Percentiles rank a stretch among this genome's conserved stretches.
phyloP scores from a whole-genome alignment of 139 green algal genomes.

The Closterium sp. region DNA sequence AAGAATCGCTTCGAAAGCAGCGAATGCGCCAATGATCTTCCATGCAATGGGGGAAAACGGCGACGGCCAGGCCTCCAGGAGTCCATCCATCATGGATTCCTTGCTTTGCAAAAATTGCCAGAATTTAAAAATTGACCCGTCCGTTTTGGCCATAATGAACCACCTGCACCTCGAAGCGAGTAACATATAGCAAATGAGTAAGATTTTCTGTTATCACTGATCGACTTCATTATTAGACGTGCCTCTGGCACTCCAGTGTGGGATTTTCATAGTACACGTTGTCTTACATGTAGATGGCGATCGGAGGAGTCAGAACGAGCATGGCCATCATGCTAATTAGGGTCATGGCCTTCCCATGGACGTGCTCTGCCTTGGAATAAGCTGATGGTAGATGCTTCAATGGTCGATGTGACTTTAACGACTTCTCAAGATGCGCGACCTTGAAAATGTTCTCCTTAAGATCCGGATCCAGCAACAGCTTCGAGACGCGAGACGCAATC shows the following conservation, averaged over 20 bases:
- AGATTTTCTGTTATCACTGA: not conserved
- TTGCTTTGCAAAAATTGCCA: conserved; percentile 20
- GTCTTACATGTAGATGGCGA: not conserved
- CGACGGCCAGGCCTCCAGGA: not conserved
- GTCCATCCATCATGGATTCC: not conserved
- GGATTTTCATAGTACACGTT: not conserved
- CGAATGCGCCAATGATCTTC: not conserved
- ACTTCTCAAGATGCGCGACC: not conserved
- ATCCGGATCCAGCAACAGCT: not conserved
- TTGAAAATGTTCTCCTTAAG: not conserved
- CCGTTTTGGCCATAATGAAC: conserved; percentile 4
- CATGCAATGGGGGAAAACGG: not conserved
- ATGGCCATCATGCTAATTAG: not conserved
- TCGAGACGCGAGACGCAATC: not conserved
- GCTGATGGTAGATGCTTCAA: not conserved
- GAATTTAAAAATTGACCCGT: not conserved
- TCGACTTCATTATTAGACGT: not conserved
- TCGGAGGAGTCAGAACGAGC: not conserved
- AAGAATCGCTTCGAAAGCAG: not conserved
- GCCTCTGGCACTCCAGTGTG: not conserved
- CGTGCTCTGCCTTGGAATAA: not conserved
- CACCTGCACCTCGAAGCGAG: conserved; percentile 4
- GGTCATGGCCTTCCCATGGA: not conserved
- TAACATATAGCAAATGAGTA: conserved; percentile 53
- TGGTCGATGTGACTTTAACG: not conserved